Evolutionary conservation across 106 monocot species (phyloP).

Genomic region (Posidonia australis): DNA sequence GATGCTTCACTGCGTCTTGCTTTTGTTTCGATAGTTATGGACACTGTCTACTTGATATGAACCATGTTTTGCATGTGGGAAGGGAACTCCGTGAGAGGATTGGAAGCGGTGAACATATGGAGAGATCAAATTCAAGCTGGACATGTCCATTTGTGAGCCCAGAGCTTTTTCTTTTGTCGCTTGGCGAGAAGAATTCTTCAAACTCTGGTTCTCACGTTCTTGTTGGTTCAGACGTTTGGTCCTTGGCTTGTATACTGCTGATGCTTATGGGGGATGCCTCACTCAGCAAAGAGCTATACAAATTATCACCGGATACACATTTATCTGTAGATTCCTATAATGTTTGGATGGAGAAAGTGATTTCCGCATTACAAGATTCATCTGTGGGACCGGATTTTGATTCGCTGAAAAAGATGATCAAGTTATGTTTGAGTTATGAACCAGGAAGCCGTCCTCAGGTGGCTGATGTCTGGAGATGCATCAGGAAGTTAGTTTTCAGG

Average conservation of each 20-base stretch:
- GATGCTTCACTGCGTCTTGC: constrained; percentile 40
- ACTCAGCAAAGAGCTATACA: constrained; percentile 16
- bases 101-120: neutral
- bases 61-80: constrained; percentile 27
- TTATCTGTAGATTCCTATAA: constrained; percentile 21
- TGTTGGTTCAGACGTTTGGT: constrained; percentile 74
- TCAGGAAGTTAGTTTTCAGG: constrained; percentile 23
- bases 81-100: constrained; percentile 20
- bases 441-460: constrained; percentile 43
- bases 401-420: constrained; percentile 29
- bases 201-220: constrained; percentile 14
- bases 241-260: constrained; percentile 51
- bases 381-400: constrained; percentile 31
- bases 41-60: constrained; percentile 67
- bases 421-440: constrained; percentile 44
- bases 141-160: constrained; percentile 29
- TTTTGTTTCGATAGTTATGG: constrained; percentile 55
- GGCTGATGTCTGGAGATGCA: constrained; percentile 46
- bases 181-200: neutral
- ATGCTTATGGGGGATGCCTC: constrained; percentile 28
- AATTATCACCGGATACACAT: constrained; percentile 8
- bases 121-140: neutral
- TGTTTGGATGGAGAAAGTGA: constrained; percentile 41
- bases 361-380: constrained; percentile 28
- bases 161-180: constrained; percentile 29